These are phyloP conservation scores for Kuraishia ogatae DNA, from an alignment of 805 yeast species.

Conservation along the genomic window DNA sequence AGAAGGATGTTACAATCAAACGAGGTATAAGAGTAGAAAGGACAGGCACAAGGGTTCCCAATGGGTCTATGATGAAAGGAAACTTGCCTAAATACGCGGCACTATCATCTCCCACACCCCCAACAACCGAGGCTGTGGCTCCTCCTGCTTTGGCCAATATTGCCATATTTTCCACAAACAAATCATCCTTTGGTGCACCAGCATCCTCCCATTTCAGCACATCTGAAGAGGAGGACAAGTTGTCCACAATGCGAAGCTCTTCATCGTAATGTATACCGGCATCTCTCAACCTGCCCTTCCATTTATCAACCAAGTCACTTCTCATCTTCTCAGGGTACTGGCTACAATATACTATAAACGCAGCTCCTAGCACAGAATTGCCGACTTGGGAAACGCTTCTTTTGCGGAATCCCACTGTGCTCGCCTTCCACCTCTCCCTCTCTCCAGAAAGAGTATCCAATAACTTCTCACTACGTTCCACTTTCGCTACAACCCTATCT, in stretches of 20 bases:
- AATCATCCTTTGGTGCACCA: conserved; percentile 51
- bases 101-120: neutral
- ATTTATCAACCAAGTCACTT: conserved; percentile 18
- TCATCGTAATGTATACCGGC: conserved; percentile 31
- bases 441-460: conserved; percentile 60
- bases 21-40: conserved; percentile 27
- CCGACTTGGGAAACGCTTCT: conserved; percentile 49
- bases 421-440: conserved; percentile 63
- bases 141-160: conserved; percentile 26
- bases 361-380: conserved; percentile 54
- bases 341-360: conserved; percentile 57
- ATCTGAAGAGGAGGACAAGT: conserved; percentile 31
- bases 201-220: conserved; percentile 39
- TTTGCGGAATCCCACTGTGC: conserved; percentile 40
- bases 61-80: conserved; percentile 72
- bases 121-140: neutral
- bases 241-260: conserved; percentile 23
- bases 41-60: conserved; percentile 33
- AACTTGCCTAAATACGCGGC: conserved; percentile 16
- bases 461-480: conserved; percentile 51
- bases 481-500: conserved; percentile 48
- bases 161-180: conserved; percentile 55
- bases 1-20: conserved; percentile 55
- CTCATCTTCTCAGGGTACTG: conserved; percentile 41
- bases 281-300: conserved; percentile 19